These are phyloP conservation scores for Lunasporangiospora selenospora DNA, from an alignment of 192 early-diverging fungal species.

Conservation along the genomic window DNA sequence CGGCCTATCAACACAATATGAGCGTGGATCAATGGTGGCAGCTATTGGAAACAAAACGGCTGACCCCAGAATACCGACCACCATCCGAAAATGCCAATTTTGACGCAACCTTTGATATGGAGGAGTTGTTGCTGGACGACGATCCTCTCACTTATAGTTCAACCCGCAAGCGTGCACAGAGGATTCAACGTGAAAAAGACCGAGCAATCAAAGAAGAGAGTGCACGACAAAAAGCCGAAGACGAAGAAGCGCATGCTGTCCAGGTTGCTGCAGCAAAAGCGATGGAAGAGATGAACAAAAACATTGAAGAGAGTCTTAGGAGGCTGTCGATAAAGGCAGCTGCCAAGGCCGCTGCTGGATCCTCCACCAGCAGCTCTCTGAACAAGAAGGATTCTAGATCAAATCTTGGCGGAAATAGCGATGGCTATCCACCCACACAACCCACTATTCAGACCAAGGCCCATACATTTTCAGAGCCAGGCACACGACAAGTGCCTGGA, in stretches of 20 bases:
- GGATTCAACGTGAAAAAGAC: constrained; percentile 46
- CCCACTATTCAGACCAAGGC: no score
- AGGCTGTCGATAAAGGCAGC: not conserved
- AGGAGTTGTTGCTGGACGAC: constrained; percentile 75
- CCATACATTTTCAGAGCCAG: no score
- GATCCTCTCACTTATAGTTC: constrained; percentile 61
- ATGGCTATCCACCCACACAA: no score
- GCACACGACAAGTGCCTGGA: no score
- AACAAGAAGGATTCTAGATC: no score
- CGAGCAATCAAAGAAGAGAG: constrained; percentile 57
- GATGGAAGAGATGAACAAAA: constrained; percentile 14
- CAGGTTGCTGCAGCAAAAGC: constrained; percentile 18
- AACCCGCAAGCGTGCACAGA: constrained; percentile 32
- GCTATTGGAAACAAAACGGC: constrained; percentile 49
- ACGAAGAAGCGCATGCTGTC: constrained; percentile 7
- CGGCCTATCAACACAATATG: constrained; percentile 30
- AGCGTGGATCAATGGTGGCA: constrained; percentile 54
- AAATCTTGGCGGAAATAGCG: no score
- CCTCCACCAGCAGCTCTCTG: no score
- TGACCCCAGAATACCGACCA: constrained; percentile 53
- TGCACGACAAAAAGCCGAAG: constrained; percentile 35
- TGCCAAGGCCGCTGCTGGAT: no score
- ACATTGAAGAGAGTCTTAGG: constrained; percentile 32
- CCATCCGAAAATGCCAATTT: constrained; percentile 67
- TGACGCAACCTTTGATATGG: constrained; percentile 78